Conservation (phyloP, 805 yeast genomes). For the Spathaspora hagerdaliae region DNA sequence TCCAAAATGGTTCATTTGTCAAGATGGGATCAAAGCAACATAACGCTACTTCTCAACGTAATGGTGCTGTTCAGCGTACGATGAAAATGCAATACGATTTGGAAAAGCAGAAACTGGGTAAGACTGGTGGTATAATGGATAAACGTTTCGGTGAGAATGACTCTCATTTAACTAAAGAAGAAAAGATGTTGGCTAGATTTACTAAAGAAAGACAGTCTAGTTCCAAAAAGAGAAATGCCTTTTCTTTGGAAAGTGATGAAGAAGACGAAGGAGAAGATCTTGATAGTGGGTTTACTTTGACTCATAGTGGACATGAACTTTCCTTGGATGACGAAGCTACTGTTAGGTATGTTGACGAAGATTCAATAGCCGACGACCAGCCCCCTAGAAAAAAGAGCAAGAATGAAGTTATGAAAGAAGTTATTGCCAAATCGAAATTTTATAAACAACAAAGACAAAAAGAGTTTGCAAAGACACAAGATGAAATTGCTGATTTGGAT, state of each 20-base stretch:
- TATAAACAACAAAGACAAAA: constrained; percentile 73
- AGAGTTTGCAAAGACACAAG: constrained; percentile 56
- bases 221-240: constrained; percentile 48
- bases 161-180: constrained; percentile 69
- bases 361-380: constrained; percentile 12
- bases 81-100: constrained; percentile 62
- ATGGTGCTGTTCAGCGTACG: constrained; percentile 34
- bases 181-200: constrained; percentile 92
- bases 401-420: constrained; percentile 82
- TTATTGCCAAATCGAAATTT: constrained; percentile 77
- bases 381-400: constrained; percentile 69
- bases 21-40: constrained; percentile 38
- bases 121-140: constrained; percentile 76
- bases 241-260: constrained; percentile 64
- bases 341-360: constrained; percentile 38
- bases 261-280: constrained; percentile 50
- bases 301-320: constrained; percentile 75
- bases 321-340: constrained; percentile 47
- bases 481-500: constrained; percentile 62
- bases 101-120: constrained; percentile 59
- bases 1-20: constrained; percentile 40
- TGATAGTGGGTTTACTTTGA: constrained; percentile 48
- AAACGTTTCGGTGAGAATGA: constrained; percentile 90
- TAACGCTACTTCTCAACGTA: constrained; percentile 21
- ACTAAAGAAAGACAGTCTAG: constrained; percentile 77